Base-by-base conservation (phyloP, 139 green algal species). In the Volvox africanus region DNA sequence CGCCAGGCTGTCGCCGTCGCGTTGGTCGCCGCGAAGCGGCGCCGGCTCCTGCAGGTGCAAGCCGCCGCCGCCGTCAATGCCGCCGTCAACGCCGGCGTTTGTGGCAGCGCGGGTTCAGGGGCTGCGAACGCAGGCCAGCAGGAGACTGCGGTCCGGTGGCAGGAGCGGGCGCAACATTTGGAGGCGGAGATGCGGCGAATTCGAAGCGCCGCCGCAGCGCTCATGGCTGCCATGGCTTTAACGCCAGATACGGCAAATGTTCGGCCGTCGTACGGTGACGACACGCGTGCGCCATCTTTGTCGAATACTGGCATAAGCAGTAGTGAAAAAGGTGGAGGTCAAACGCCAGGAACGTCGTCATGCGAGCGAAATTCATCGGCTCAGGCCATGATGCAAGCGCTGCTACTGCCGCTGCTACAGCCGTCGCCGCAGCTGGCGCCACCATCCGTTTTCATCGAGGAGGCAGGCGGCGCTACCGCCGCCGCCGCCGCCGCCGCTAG, bases 1-100 rank as follows among this genome's bases (percentile, higher is more conserved):
- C 83, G 83, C 0, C 36, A 89, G 36, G 83, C 83, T 0, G 83
- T 89, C 20, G 83, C 83, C 21, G 44, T 89, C 36, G 83, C 83
- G 36, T 68, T 89, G 26, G 83, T 89, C 2, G 83, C 83, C 13
- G 67, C 83, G 30, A 89, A 89, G 83, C 83, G 83, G 14, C 83
- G 83, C 19, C 83, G 83, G 19, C 30, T 88, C 24, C 82, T 62
- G 37, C 36, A 67, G 78, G 36, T 68, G 78, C 76, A 79, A 30
- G 28, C 71, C 71, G 71, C 71, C 32, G 71, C 75, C 30, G 37
- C 37, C 55, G 14, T 22, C 61, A 76, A 12, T 30, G 82, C 61
- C 6, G 22, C 81, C 18, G 82, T 21, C 2, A 61, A 17, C 37
- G 9, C 82, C 6, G 62, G 14, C 26, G 67, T 19, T 6, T 28